Evolutionary conservation across 495 filamentous ascomycete species (phyloP).

Genomic region (Endocarpon pusillum): DNA sequence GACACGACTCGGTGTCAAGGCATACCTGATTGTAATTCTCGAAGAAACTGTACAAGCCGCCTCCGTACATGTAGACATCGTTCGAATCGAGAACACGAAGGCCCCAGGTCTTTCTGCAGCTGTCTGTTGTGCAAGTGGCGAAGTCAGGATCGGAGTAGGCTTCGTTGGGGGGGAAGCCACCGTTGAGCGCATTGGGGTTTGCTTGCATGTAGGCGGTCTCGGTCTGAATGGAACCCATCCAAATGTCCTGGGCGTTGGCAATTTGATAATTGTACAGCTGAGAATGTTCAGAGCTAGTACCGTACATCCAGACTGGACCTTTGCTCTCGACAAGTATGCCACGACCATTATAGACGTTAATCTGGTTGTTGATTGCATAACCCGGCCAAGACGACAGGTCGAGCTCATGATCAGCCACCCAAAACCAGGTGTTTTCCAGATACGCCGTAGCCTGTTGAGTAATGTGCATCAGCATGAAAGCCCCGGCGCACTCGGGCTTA

Average conservation of each 20-base stretch:
- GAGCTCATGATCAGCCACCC: conserved; percentile 88
- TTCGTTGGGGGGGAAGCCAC: conserved; percentile 40
- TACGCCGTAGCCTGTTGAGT: conserved; percentile 54
- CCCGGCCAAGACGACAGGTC: too few species aligned
- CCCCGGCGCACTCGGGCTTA: conserved; percentile 42
- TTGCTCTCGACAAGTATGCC: conserved; percentile 60
- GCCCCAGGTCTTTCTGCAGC: conserved; percentile 73
- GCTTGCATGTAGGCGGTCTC: conserved; percentile 87
- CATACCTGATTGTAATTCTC: conserved; percentile 71
- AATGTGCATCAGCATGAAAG: conserved; percentile 73
- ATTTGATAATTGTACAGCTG: conserved; percentile 86
- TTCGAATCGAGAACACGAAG: conserved; percentile 56
- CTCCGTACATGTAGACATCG: conserved; percentile 57
- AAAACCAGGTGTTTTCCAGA: conserved; percentile 88
- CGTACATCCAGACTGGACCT: conserved; percentile 46
- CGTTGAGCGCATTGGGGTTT: conserved; percentile 58
- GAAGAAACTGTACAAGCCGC: conserved; percentile 76
- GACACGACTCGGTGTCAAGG: conserved; percentile 57
- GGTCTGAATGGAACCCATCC: conserved; percentile 73
- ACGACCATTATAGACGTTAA: conserved; percentile 83
- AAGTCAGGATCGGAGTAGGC: conserved; percentile 65
- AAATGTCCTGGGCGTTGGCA: conserved; percentile 61
- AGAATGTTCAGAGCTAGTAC: conserved; percentile 73
- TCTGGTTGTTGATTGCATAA: conserved; percentile 58
- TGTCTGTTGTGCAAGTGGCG: conserved; percentile 36